Evolutionary conservation across 805 yeast species (phyloP), one percentile per base, ranked within the genome.

Genomic region (Monosporozyma aquatica): DNA sequence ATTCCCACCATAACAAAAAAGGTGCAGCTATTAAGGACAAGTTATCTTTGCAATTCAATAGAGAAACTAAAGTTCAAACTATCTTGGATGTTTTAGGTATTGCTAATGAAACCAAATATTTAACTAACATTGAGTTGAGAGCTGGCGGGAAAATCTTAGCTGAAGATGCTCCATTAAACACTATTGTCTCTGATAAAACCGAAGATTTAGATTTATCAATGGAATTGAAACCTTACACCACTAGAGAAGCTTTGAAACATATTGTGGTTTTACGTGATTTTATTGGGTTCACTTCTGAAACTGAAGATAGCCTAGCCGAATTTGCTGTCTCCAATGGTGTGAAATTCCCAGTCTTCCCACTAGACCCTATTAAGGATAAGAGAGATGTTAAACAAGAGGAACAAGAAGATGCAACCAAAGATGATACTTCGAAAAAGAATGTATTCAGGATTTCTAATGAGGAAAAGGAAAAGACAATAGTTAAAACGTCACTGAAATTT

Each of bases 301-400:
- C 58, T 18, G 55, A 47, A 2, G 67, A 62, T 43, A 56, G 52
- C 13, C 37, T 59, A 18, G 52, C 65, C 18, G 61, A 59, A 17
- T 61, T 48, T 50, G 60, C 65, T 1, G 44, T 54, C 27, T 59
- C 66, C 7, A 54, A 62, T 7, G 60, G 60, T 21, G 48, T 58
- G 8, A 59, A 54, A 38, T 59, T 61, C 44, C 49, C 48, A 32
- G 47, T 47, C 10, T 43, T 62, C 43, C 54, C 54, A 18, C 51
- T 61, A 14, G 43, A 38, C 17, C 49, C 48, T 11, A 49, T 58
- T 14, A 52, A 51, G 32, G 48, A 50, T 28, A 43, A 45, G 28
- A 23, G 32, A 18, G 40, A 43, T 18, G 41, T 41, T 15, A 42
- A 40, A 10, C 22, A 30, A 8, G 41, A 43, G 24, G 46, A 46